A percentile compares a stretch with the other conserved stretches of the same genome.
These are phyloP conservation scores for Malus hybrid DNA, from an alignment of 331 rosid species.

Conservation along the genomic window DNA sequence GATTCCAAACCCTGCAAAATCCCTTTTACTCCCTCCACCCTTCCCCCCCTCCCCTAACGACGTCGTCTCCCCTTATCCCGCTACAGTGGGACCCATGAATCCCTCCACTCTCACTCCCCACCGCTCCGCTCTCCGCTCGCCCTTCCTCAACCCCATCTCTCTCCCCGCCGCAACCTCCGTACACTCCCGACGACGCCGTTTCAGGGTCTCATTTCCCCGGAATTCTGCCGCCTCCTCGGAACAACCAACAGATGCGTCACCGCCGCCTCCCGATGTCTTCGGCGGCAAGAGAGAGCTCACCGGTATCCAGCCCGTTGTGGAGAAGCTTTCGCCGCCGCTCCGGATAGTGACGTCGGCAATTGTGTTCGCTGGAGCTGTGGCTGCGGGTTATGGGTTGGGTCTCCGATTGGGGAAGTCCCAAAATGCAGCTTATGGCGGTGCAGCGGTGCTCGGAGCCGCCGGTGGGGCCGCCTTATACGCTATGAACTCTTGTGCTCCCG, in stretches of 20 bases:
- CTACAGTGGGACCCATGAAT: slow-evolving; percentile 40
- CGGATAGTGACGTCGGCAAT: slow-evolving; percentile 71
- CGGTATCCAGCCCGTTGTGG: slow-evolving; percentile 68
- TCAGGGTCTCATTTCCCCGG: slow-evolving; percentile 54
- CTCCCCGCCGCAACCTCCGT: slow-evolving; percentile 23
- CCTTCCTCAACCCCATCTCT: slow-evolving; percentile 36
- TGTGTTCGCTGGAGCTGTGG: slow-evolving; percentile 66
- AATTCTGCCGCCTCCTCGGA: slow-evolving; percentile 29
- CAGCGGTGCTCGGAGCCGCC: slow-evolving; percentile 68
- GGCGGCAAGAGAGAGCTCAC: slow-evolving; percentile 56
- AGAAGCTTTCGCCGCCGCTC: slow-evolving; percentile 54
- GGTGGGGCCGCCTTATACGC: slow-evolving; percentile 72
- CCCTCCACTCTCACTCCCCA: slow-evolving; percentile 48
- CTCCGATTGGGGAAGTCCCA: slow-evolving; percentile 49
- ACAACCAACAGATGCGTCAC: slow-evolving; percentile 10
- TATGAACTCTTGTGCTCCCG: slow-evolving; percentile 67
- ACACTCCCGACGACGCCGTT: slow-evolving; percentile 49
- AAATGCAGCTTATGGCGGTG: slow-evolving; percentile 69
- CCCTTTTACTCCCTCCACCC: neutral
- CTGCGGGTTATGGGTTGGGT: slow-evolving; percentile 87
- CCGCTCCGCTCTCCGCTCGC: slow-evolving; percentile 29
- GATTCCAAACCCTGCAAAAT: neutral
- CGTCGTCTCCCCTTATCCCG: slow-evolving; percentile 20
- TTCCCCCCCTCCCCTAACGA: slow-evolving; percentile 10
- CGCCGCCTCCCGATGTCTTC: slow-evolving; percentile 20